Conservation (phyloP, 176 grass and related monocot genomes). For the Hordeum vulgare region MorexV3_pseudomolecules_assembly NC_058519.1:204590553-204591052, state of each 20-base stretch:
- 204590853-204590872: conserved; percentile 40
- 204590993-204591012: conserved; percentile 27
- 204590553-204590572: conserved; percentile 79
- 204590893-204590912: conserved; percentile 63
- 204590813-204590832: conserved; percentile 62
- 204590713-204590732: conserved; percentile 74
- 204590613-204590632: conserved; percentile 69
- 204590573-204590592: conserved; percentile 77
- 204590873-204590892: conserved; percentile 29
- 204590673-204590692: conserved; percentile 68
- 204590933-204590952: conserved; percentile 64
- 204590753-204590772: conserved; percentile 75
- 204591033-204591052: not conserved
- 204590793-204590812: conserved; percentile 87
- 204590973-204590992: conserved; percentile 86
- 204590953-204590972: conserved; percentile 82
- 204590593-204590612: conserved; percentile 86
- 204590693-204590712: conserved; percentile 85
- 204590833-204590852: conserved; percentile 75
- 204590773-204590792: conserved; percentile 89
- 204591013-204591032: conserved; percentile 18
- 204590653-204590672: conserved; percentile 34
- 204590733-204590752: conserved; percentile 75
- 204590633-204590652: conserved; percentile 47
- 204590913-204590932: conserved; percentile 83